Conservation (phyloP, 495 filamentous ascomycete species). For the Ascobolus immersus region DNA sequence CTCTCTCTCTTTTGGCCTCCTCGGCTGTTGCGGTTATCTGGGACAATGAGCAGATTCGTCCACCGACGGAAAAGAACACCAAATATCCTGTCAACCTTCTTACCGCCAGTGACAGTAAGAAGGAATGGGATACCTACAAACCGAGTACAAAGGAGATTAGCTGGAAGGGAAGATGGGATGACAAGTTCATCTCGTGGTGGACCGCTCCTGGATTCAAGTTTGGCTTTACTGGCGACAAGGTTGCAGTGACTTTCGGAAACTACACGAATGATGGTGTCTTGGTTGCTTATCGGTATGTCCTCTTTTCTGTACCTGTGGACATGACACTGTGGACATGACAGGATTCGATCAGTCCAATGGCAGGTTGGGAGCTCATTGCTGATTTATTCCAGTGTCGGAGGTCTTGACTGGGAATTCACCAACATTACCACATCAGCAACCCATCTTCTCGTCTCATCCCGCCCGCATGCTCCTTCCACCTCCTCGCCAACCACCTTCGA, state of each 20-base stretch:
- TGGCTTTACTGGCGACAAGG: conserved; percentile 35
- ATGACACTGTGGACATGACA: no score
- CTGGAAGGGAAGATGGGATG: conserved; percentile 47
- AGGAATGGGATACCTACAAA: conserved; percentile 23
- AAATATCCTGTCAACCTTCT: neutral
- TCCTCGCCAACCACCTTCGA: conserved; percentile 25
- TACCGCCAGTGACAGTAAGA: neutral
- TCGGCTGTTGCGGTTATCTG: no score
- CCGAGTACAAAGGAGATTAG: conserved; percentile 33
- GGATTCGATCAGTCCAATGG: no score
- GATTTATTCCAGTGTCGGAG: no score
- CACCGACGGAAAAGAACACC: neutral
- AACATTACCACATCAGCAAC: conserved; percentile 36
- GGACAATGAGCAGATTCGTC: neutral
- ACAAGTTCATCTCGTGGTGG: conserved; percentile 30
- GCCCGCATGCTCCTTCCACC: conserved; percentile 20
- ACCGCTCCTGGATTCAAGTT: conserved; percentile 38
- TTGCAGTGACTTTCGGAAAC: conserved; percentile 37
- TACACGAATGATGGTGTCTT: conserved; percentile 30
- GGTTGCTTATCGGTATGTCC: conserved; percentile 39
- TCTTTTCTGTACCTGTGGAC: no score
- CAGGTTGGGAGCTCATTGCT: no score
- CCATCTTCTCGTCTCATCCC: conserved; percentile 30
- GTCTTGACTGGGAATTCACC: conserved; percentile 40
- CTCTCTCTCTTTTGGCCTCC: no score